Conservation (phyloP, 305 asterid species). For the Andrographis paniculata region DNA sequence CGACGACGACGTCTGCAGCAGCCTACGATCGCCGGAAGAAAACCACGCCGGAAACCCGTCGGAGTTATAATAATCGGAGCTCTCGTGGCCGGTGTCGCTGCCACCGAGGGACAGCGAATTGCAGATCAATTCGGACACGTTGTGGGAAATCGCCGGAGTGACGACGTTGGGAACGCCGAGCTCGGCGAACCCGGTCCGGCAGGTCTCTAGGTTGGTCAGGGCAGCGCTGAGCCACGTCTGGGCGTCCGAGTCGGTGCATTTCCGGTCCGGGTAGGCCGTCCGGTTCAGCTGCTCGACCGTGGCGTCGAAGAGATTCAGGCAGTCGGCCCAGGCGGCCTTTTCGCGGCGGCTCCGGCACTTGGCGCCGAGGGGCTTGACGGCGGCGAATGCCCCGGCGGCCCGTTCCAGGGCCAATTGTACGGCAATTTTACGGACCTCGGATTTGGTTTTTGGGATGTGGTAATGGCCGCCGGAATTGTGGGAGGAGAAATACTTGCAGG, state of each 20-base stretch:
- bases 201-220: constrained; percentile 66
- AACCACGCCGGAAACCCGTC: constrained; percentile 65
- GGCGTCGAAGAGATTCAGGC: constrained; percentile 41
- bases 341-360: constrained; percentile 43
- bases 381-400: constrained; percentile 32
- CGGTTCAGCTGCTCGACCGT: constrained; percentile 50
- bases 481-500: no score
- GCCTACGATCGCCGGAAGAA: constrained; percentile 35
- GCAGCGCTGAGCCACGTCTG: constrained; percentile 90
- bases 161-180: constrained; percentile 37
- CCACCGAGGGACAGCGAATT: constrained; percentile 56
- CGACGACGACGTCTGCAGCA: constrained; percentile 41
- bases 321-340: constrained; percentile 70
- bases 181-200: constrained; percentile 57
- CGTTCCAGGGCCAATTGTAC: constrained; percentile 40
- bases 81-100: constrained; percentile 21
- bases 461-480: no score
- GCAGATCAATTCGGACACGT: constrained; percentile 52
- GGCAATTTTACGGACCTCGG: constrained; percentile 40
- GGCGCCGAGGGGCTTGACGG: constrained; percentile 33
- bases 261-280: constrained; percentile 33
- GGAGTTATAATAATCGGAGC: constrained; percentile 17
- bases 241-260: constrained; percentile 43
- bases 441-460: constrained; percentile 17
- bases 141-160: constrained; percentile 43